phyloP scores from a whole-genome alignment of 257 asterid genomes.

The Plantago ovata region DNA sequence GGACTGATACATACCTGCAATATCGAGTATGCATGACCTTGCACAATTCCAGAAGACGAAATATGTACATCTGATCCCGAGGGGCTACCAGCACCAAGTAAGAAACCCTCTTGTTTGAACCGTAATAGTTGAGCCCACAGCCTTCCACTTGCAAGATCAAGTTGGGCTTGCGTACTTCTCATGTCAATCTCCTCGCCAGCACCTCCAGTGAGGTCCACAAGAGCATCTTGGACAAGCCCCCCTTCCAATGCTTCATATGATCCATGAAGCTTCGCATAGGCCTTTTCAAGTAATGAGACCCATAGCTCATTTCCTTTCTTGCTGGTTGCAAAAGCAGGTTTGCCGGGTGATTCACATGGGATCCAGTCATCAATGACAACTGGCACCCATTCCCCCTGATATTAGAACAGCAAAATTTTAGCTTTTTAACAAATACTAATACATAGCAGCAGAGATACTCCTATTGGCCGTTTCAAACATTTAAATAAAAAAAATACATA shows the following conservation, averaged over 20 bases:
- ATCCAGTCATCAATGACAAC: conserved; percentile 99
- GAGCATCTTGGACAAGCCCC: conserved; percentile 99
- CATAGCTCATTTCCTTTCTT: conserved; percentile 85
- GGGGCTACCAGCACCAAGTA: conserved; percentile 99
- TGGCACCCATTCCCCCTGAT: conserved; percentile 99
- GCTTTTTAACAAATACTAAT: background rate
- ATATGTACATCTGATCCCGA: conserved; percentile 98
- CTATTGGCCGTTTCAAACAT: too few relatives aligned
- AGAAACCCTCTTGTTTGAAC: conserved; percentile 89
- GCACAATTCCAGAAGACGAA: conserved; percentile 97
- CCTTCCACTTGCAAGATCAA: conserved; percentile 98
- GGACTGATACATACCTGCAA: conserved; percentile 53
- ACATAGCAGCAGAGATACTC: background rate
- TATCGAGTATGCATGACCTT: conserved; percentile 98
- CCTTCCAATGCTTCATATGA: conserved; percentile 99
- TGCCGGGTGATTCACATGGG: conserved; percentile 98
- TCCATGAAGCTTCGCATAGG: conserved; percentile 98
- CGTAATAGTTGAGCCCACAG: conserved; percentile 94
- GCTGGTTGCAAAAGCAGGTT: conserved; percentile 98
- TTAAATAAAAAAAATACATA: background rate
- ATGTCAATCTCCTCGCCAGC: conserved; percentile 99
- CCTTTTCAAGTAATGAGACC: conserved; percentile 92
- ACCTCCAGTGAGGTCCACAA: conserved; percentile 98
- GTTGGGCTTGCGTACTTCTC: conserved; percentile 96
- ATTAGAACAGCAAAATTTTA: conserved; percentile 8